A percentile compares a stretch with the other conserved stretches of the same genome.
Evolutionary conservation across 768 basidiomycete species (phyloP).

Genomic region (Fistulinella prunicolor): DNA sequence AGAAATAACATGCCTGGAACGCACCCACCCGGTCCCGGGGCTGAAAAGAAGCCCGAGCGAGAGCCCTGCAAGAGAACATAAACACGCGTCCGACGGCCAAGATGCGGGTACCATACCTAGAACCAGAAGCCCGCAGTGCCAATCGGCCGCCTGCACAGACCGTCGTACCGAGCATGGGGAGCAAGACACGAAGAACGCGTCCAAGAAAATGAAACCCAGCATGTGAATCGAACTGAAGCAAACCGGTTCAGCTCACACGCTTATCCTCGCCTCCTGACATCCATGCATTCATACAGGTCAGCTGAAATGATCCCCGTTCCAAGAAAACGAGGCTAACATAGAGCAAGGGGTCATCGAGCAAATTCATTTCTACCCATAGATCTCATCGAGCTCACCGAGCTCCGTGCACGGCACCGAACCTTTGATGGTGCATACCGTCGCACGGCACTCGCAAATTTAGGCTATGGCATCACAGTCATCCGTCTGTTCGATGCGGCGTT

Average conservation of each 20-base stretch:
- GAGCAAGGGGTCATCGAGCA: slow-evolving; percentile 42
- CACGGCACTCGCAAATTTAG: slow-evolving; percentile 69
- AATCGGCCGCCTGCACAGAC: slow-evolving; percentile 22
- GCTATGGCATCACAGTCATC: slow-evolving; percentile 70
- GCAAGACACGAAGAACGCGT: neutral
- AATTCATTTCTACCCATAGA: slow-evolving; percentile 53
- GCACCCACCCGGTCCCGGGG: slow-evolving; percentile 9
- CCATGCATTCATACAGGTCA: slow-evolving; percentile 28
- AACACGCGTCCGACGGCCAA: slow-evolving; percentile 2
- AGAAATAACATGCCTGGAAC: slow-evolving; percentile 20
- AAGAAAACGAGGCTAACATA: neutral
- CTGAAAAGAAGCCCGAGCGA: slow-evolving; percentile 8
- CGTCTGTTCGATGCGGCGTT: slow-evolving; percentile 78
- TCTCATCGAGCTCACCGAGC: slow-evolving; percentile 61
- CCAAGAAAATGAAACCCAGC: neutral
- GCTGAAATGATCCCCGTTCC: neutral
- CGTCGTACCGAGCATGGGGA: slow-evolving; percentile 21
- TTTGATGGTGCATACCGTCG: slow-evolving; percentile 82
- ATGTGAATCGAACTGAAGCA: slow-evolving; percentile 15
- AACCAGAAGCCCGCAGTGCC: slow-evolving; percentile 18
- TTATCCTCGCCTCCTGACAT: slow-evolving; percentile 1
- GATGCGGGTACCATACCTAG: slow-evolving; percentile 16
- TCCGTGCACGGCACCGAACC: slow-evolving; percentile 77
- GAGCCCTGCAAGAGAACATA: slow-evolving; percentile 14
- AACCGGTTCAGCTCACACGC: slow-evolving; percentile 20